These are phyloP conservation scores for Clarireedia monteithiana DNA, from an alignment of 2,329 filamentous ascomycete genomes.

Conservation along the genomic window DNA sequence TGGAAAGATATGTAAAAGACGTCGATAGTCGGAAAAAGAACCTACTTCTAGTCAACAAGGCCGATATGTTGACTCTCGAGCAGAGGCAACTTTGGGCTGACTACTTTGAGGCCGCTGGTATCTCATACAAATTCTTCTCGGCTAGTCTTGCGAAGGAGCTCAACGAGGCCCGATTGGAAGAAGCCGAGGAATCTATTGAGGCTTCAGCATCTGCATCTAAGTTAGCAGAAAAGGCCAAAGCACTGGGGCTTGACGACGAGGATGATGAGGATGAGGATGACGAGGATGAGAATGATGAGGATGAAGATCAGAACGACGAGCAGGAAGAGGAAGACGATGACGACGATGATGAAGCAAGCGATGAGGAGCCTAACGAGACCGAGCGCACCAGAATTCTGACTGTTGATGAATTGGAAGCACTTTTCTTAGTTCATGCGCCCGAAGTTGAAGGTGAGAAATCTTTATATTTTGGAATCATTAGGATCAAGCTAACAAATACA, in stretches of 20 bases:
- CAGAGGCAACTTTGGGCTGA: conserved; percentile 81
- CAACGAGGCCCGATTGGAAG: conserved; percentile 59
- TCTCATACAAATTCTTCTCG: conserved; percentile 95
- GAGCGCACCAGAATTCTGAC: conserved; percentile 71
- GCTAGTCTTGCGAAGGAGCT: conserved; percentile 83
- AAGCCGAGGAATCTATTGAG: conserved; percentile 15
- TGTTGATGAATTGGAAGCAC: conserved; percentile 82
- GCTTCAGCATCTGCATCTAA: conserved; percentile 14
- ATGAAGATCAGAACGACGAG: conserved; percentile 22
- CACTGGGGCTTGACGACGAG: conserved; percentile 33
- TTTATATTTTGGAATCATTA: not conserved
- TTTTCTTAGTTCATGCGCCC: conserved; percentile 73
- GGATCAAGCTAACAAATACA: conserved; percentile 21
- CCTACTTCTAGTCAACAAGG: conserved; percentile 91
- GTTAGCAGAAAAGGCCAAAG: conserved; percentile 31
- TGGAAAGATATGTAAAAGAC: conserved; percentile 91
- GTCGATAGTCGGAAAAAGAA: conserved; percentile 85
- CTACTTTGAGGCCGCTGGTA: conserved; percentile 72
- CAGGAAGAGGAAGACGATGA: conserved; percentile 25
- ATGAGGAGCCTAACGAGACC: conserved; percentile 25
- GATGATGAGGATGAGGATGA: conserved; percentile 28
- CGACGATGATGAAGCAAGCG: conserved; percentile 28
- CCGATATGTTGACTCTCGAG: conserved; percentile 91
- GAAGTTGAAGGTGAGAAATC: conserved; percentile 42
- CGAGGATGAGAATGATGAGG: not conserved